A percentile compares a stretch with the other conserved stretches of the same genome.
Conservation (phyloP, 768 basidiomycete genomes). For the Coprinopsis strossmayeri region DNA sequence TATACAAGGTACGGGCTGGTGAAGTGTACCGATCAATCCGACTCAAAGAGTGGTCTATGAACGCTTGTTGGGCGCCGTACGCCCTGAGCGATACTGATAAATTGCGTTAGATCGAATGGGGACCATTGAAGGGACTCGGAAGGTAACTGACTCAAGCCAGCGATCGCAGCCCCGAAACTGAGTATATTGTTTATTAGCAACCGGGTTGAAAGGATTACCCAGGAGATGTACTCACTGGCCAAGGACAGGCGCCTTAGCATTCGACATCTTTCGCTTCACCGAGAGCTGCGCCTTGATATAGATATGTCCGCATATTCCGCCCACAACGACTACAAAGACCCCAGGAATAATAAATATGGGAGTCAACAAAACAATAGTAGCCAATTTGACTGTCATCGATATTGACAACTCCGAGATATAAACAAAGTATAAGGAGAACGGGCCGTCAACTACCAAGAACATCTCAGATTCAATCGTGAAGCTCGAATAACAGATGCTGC, state of each 20-base stretch:
- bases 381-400: conserved; percentile 33
- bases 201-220: neutral
- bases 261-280: conserved; percentile 38
- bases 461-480: too few species aligned
- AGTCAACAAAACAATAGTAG: conserved; percentile 34
- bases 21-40: conserved; percentile 47
- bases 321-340: conserved; percentile 16
- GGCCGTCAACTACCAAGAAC: conserved; percentile 37
- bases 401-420: conserved; percentile 24
- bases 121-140: neutral
- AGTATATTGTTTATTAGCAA: neutral
- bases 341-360: conserved; percentile 32
- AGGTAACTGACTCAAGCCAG: conserved; percentile 37
- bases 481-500: neutral
- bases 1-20: conserved; percentile 39
- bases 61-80: conserved; percentile 48
- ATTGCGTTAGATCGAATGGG: neutral
- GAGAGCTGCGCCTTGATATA: conserved; percentile 39
- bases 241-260: conserved; percentile 35
- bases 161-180: conserved; percentile 50
- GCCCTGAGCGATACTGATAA: conserved; percentile 49
- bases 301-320: conserved; percentile 24
- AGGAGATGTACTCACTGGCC: conserved; percentile 34
- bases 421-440: conserved; percentile 22
- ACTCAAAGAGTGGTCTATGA: conserved; percentile 34